A percentile compares a stretch with the other conserved stretches of the same genome.
Conservation (phyloP, 2,329 filamentous ascomycete genomes). For the Epichloe glyceriae region DNA sequence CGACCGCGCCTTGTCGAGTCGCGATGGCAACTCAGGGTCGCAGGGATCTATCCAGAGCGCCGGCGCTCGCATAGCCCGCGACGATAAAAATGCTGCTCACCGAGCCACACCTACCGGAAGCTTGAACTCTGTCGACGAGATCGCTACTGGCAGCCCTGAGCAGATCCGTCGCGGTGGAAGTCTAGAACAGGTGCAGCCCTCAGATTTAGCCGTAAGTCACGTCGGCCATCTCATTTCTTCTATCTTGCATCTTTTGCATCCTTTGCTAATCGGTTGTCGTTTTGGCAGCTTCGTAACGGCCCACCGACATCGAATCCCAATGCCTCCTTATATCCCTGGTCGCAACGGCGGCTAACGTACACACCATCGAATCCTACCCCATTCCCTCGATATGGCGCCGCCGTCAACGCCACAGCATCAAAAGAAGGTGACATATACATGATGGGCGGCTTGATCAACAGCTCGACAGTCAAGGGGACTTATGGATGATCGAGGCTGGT, state of each 20-base stretch:
- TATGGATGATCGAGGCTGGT: conserved; percentile 95
- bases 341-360: conserved; percentile 77
- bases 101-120: conserved; percentile 68
- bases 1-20: conserved; percentile 43
- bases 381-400: conserved; percentile 92
- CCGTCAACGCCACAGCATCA: conserved; percentile 81
- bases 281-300: conserved; percentile 43
- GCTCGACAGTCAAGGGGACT: conserved; percentile 86
- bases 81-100: conserved; percentile 40
- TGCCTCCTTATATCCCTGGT: conserved; percentile 88
- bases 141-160: conserved; percentile 48
- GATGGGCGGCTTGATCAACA: conserved; percentile 93
- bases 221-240: not conserved
- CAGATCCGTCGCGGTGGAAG: conserved; percentile 43
- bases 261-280: not conserved
- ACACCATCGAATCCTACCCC: conserved; percentile 70
- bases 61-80: conserved; percentile 31
- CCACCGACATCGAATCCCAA: conserved; percentile 44
- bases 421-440: conserved; percentile 97
- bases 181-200: conserved; percentile 32
- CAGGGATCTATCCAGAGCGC: conserved; percentile 37
- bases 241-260: not conserved
- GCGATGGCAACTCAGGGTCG: conserved; percentile 37
- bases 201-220: conserved; percentile 29
- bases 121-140: conserved; percentile 55